Conservation (phyloP, 2,329 filamentous ascomycete species). For the Huntiella abstrusa region DNA sequence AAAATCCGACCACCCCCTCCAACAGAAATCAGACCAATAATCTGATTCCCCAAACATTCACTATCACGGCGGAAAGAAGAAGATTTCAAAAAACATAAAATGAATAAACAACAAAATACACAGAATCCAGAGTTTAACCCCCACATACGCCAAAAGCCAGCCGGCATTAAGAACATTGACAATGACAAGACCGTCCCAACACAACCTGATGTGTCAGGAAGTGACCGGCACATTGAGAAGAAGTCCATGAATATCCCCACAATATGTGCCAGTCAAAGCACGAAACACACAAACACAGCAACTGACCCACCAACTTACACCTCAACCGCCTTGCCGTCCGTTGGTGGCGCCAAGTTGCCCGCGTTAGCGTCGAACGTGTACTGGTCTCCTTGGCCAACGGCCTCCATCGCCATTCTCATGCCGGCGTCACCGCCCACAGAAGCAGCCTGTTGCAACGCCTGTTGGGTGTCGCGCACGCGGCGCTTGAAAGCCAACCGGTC, state of each 20-base stretch:
- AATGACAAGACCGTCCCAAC: not conserved
- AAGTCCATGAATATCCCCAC: too few relatives aligned
- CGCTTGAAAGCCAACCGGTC: slow-evolving; percentile 82
- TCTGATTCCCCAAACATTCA: not conserved
- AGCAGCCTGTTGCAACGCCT: slow-evolving; percentile 42
- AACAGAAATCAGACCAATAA: too few relatives aligned
- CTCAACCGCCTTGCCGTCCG: slow-evolving; percentile 8
- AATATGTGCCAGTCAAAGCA: not conserved
- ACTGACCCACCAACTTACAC: not conserved
- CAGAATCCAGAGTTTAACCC: slow-evolving; percentile 4
- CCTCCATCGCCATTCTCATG: slow-evolving; percentile 27
- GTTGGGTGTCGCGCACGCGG: slow-evolving; percentile 66
- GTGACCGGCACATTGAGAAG: too few relatives aligned
- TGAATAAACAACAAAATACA: slow-evolving; percentile 4
- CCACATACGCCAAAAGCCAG: slow-evolving; percentile 6
- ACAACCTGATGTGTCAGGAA: too few relatives aligned
- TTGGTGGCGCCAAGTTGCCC: slow-evolving; percentile 2
- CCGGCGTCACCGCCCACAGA: slow-evolving; percentile 31
- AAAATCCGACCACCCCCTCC: too few relatives aligned
- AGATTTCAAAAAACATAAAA: not conserved
- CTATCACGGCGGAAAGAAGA: not conserved
- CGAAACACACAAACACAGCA: too few relatives aligned
- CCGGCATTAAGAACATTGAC: slow-evolving; percentile 7
- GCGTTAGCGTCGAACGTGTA: slow-evolving; percentile 30
- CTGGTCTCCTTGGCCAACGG: slow-evolving; percentile 28